Base-by-base conservation (phyloP, 305 asterid genomes). In the Ilex paraguariensis region DNA sequence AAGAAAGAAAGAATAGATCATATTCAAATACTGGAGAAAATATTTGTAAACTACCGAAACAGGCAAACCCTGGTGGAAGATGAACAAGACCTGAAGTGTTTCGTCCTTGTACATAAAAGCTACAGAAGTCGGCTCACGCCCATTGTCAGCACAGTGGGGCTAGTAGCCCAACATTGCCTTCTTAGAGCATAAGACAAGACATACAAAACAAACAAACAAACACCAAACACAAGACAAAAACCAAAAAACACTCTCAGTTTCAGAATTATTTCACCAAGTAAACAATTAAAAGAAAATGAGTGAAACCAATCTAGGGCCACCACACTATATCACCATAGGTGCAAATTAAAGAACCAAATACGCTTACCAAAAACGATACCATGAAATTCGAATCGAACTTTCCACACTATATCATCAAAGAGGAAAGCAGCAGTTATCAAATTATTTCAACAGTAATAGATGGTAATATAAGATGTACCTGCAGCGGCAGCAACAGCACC, bases 111-210 rank as follows among this genome's bases (percentile, higher is more conserved):
- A 91, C 90, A 92, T 83, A 81, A 76, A 85, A 87, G 97, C 98
- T 89, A 92, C 88, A 90, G 96, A 84, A 80, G 95, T 90, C 96
- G 82, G 90, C 93, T 87, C 98, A 92, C 88, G 88, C 94, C 96
- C 95, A 92, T 87, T 87, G 97, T 82, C 97, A 87, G 97, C 98
- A 88, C 92, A 88, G 90, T 83, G 91, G 93, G 98, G 91, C 93
- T 81, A 92, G 93, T 84, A 83, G 89, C 96, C 98, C 96, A 89
- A 85, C 77, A 87, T 89, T 92, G 96, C 96, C 95, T 81, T 89
- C 92, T 86, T 89, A 92, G 92, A 79, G 82, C 88, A 95, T 90
- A 84, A 93, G 93, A 83, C 70, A 86, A 83, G 91, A 90, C 95
- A 93, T 86, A 92, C 95, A 90, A 89, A 89, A 92, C 96, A 92